phyloP scores from a whole-genome alignment of 1,284 basidiomycete species.

The Cutaneotrichosporon sp. region DNA sequence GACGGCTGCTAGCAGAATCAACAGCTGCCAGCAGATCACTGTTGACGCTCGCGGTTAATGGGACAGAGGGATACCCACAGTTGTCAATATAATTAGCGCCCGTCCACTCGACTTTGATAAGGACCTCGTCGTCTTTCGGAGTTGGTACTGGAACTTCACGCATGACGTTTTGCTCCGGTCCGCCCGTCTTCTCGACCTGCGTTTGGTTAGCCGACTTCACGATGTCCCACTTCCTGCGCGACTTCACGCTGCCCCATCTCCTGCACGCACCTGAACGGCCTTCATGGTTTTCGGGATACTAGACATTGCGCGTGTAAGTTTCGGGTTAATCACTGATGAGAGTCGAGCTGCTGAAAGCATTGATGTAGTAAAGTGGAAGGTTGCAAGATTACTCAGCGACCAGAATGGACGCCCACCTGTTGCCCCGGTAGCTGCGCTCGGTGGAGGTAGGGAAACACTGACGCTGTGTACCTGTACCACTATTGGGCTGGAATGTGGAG shows the following conservation, averaged over 20 bases:
- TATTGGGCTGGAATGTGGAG: no score
- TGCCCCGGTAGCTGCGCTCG: no score
- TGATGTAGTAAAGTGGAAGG: no score
- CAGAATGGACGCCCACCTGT: no score
- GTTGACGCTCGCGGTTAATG: no score
- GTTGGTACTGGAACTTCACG: slow-evolving; percentile 58
- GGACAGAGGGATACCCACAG: slow-evolving; percentile 34
- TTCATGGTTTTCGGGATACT: slow-evolving; percentile 50
- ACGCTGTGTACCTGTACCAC: no score
- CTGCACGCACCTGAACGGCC: slow-evolving; percentile 48
- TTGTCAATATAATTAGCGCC: slow-evolving; percentile 72
- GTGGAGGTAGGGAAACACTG: no score
- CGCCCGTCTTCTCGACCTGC: slow-evolving; percentile 56
- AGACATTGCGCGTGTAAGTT: slow-evolving; percentile 20
- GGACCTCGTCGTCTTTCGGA: slow-evolving; percentile 60
- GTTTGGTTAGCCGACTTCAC: no score
- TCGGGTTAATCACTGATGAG: not conserved
- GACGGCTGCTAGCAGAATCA: not conserved
- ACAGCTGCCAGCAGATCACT: no score
- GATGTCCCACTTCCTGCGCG: no score
- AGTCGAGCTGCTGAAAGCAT: slow-evolving; percentile 4
- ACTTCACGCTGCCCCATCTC: not conserved
- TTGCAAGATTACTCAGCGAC: no score
- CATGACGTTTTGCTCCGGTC: slow-evolving; percentile 63
- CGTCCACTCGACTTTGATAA: slow-evolving; percentile 64